Percentiles rank a stretch among this genome's conserved stretches.
phyloP scores from a whole-genome alignment of 176 grass and related monocot species.

The Lolium rigidum region DNA sequence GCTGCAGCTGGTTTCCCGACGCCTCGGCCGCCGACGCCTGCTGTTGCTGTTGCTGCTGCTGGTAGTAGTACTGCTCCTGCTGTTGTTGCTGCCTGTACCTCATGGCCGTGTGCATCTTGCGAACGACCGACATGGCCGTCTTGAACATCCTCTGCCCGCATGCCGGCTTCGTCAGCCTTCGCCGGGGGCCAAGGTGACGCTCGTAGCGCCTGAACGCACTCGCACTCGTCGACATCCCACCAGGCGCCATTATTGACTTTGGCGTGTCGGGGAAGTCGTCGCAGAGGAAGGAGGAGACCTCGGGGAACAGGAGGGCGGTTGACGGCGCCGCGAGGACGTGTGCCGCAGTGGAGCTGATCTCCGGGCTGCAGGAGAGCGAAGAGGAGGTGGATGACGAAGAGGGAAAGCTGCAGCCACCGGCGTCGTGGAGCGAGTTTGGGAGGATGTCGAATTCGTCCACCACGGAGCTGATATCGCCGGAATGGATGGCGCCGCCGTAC shows the following conservation, averaged over 20 bases:
- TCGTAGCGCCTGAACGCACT: conserved; percentile 66
- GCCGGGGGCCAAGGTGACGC: conserved; percentile 41
- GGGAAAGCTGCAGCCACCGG: neutral
- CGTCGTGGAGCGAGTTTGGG: neutral
- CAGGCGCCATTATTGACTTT: neutral
- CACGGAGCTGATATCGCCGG: neutral
- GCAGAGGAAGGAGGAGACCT: conserved; percentile 45
- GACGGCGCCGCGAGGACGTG: conserved; percentile 15
- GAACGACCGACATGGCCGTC: conserved; percentile 19
- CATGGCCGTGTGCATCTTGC: conserved; percentile 43
- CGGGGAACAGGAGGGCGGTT: conserved; percentile 10
- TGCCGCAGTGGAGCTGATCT: neutral
- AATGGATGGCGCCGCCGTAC: too few relatives aligned
- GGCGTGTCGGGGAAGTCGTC: neutral
- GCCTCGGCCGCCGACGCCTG: neutral
- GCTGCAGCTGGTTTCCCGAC: conserved; percentile 75
- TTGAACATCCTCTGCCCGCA: conserved; percentile 63
- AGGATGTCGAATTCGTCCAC: conserved; percentile 23
- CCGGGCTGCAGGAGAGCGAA: conserved; percentile 50
- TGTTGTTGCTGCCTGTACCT: neutral
- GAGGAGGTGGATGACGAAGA: conserved; percentile 21
- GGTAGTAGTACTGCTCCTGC: conserved; percentile 9
- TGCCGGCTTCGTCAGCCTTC: conserved; percentile 8
- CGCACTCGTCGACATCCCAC: neutral
- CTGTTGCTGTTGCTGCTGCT: conserved; percentile 22